Evolutionary conservation across 257 asterid species (phyloP).

Genomic region (Solanum rostratum): DNA sequence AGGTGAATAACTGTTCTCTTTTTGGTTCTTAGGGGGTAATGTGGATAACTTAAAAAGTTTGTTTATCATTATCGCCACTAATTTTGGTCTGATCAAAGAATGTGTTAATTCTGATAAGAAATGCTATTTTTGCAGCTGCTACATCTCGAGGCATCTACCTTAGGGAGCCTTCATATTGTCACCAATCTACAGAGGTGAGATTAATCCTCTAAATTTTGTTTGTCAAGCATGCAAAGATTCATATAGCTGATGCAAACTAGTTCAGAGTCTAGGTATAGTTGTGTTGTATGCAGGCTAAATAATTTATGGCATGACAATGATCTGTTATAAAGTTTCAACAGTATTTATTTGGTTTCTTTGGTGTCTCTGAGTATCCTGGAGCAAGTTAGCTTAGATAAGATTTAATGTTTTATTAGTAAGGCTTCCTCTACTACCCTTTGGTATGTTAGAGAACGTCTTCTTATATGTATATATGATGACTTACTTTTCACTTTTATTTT

Average conservation of each 20-base stretch:
- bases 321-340: not conserved
- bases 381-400: not conserved
- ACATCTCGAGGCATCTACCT: constrained; percentile 85
- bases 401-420: not conserved
- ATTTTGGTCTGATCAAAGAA: not conserved
- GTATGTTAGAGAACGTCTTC: not conserved
- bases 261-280: not conserved
- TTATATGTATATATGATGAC: no score
- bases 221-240: not conserved
- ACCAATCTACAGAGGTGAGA: constrained; percentile 70
- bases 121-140: constrained; percentile 49
- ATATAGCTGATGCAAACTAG: not conserved
- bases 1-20: not conserved
- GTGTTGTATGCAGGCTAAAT: not conserved
- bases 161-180: constrained; percentile 68
- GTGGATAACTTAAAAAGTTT: not conserved
- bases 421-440: not conserved
- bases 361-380: not conserved
- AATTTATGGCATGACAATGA: not conserved
- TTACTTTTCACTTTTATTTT: not conserved
- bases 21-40: not conserved
- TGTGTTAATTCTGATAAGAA: not conserved
- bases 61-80: not conserved
- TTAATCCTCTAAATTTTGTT: constrained; percentile 3
- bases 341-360: not conserved